phyloP scores from a whole-genome alignment of 306 rosid species.

The Mucuna pruriens region DNA sequence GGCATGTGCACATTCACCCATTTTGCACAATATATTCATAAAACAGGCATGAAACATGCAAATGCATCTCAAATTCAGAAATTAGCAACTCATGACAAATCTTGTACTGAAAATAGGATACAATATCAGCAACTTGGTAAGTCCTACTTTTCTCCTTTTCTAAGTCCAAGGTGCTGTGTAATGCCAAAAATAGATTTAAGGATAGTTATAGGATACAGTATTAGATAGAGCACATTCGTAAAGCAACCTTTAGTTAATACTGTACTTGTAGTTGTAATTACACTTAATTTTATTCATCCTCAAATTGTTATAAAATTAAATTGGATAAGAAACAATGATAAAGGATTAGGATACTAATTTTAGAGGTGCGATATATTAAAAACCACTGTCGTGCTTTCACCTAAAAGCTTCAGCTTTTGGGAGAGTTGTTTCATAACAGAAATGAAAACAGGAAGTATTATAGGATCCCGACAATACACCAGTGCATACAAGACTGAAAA shows the following conservation, averaged over 20 bases:
- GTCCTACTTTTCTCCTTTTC: not conserved
- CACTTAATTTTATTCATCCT: not conserved
- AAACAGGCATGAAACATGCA: constrained; percentile 4
- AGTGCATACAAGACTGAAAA: constrained; percentile 5
- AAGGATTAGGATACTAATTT: not conserved
- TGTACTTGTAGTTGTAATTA: not conserved
- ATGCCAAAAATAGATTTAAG: not conserved
- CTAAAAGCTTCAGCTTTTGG: constrained; percentile 6
- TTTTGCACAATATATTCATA: constrained; percentile 20
- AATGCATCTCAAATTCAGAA: constrained; percentile 28
- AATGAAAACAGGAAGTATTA: not conserved
- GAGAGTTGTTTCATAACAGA: not conserved
- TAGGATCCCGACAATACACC: constrained; percentile 1
- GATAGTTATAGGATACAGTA: not conserved
- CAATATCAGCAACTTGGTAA: constrained; percentile 16
- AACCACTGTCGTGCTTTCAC: constrained; percentile 3
- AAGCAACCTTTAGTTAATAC: not conserved
- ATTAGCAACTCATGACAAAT: not conserved
- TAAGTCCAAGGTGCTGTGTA: not conserved
- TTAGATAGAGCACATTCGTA: not conserved
- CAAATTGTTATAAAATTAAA: not conserved
- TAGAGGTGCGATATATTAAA: not conserved
- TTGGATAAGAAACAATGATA: not conserved
- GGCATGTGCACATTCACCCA: not conserved
- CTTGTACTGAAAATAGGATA: not conserved